phyloP scores from a whole-genome alignment of 345 rosid genomes.

The Brassica rapa region DNA sequence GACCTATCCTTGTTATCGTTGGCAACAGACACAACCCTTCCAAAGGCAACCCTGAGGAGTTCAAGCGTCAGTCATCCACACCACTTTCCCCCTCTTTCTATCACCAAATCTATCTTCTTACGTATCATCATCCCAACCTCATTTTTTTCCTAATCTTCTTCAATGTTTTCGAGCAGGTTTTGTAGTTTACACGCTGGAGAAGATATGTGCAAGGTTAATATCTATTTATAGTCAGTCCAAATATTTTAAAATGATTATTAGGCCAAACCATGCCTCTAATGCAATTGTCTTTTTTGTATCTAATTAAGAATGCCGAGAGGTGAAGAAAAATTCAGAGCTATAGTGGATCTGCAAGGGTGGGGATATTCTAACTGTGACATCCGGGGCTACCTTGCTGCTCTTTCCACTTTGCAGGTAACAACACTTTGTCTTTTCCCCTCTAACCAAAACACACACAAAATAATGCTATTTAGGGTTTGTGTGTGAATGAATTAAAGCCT shows the following conservation, averaged over 20 bases:
- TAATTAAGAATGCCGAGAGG: constrained; percentile 70
- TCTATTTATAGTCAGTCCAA: background rate
- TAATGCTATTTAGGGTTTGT: background rate
- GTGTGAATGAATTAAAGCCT: background rate
- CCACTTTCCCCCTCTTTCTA: background rate
- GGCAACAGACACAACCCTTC: constrained; percentile 69
- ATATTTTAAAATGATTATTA: background rate
- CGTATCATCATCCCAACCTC: background rate
- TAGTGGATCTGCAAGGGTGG: constrained; percentile 88
- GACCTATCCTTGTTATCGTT: constrained; percentile 56
- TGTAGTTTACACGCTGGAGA: constrained; percentile 67
- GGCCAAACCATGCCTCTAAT: background rate
- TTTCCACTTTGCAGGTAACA: constrained; percentile 75
- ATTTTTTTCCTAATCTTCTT: background rate
- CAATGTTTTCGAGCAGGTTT: constrained; percentile 37
- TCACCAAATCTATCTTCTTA: background rate
- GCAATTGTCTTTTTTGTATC: background rate
- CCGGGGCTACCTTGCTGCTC: constrained; percentile 69
- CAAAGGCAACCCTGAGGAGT: constrained; percentile 66
- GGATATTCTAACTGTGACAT: constrained; percentile 76
- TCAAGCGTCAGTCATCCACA: constrained; percentile 52
- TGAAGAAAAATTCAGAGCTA: constrained; percentile 66
- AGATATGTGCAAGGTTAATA: constrained; percentile 63
- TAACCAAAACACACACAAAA: background rate
- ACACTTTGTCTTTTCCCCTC: background rate